phyloP scores from a whole-genome alignment of 1,284 basidiomycete genomes.

The Mycena citricolor region DNA sequence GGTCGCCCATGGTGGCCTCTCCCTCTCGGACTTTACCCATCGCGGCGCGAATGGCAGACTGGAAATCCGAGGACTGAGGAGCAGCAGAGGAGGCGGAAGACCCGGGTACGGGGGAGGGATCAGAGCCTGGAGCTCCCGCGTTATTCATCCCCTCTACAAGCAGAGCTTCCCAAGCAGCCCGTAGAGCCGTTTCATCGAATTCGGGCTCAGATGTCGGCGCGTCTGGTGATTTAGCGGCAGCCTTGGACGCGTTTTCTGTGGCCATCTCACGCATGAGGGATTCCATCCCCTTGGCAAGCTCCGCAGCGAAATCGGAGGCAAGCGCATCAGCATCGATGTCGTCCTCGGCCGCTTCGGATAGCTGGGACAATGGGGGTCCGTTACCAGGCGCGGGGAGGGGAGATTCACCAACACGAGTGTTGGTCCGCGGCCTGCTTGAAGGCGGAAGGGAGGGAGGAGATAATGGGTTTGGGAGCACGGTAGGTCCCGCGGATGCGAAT shows the following conservation, averaged over 20 bases:
- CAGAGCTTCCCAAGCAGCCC: constrained; percentile 77
- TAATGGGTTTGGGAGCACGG: too few species aligned
- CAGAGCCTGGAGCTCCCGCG: constrained; percentile 34
- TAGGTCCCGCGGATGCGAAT: neutral
- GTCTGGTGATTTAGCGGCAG: constrained; percentile 21
- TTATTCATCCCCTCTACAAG: constrained; percentile 69
- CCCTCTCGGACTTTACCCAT: constrained; percentile 81
- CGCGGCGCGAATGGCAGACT: constrained; percentile 74
- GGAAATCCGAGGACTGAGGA: too few species aligned
- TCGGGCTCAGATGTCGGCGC: constrained; percentile 24
- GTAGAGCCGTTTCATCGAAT: constrained; percentile 44
- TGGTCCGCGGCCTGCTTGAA: constrained; percentile 32
- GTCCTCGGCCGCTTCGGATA: constrained; percentile 28
- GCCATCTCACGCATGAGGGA: constrained; percentile 73
- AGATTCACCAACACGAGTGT: constrained; percentile 43
- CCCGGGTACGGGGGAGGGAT: too few species aligned
- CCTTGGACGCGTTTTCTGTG: constrained; percentile 36
- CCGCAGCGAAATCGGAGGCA: constrained; percentile 62
- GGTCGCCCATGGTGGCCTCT: constrained; percentile 52
- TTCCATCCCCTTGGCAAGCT: constrained; percentile 84
- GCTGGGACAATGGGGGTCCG: constrained; percentile 21
- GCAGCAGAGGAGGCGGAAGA: too few species aligned
- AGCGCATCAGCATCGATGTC: constrained; percentile 41
- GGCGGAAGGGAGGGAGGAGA: neutral
- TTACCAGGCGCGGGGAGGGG: constrained; percentile 36